Evolutionary conservation across 2,329 filamentous ascomycete genomes (phyloP), one percentile per base, ranked within the genome.

Genomic region (Fusarium lateritium): DNA sequence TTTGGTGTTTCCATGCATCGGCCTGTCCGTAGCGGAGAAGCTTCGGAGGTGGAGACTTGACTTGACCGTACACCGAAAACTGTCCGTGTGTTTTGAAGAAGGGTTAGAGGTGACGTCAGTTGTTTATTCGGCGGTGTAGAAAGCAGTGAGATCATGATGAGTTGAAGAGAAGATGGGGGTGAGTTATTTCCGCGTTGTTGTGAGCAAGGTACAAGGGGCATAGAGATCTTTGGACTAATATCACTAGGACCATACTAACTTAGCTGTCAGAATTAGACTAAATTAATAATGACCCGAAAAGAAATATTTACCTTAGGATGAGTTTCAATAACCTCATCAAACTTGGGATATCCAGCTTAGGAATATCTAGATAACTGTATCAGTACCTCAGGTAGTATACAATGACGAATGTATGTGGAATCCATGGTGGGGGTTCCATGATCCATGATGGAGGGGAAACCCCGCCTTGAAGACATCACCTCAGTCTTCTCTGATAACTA

Each of bases 401-500:
- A 42, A n/a, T 14, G 50, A 38, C n/a, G 42, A 31, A 22, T 22
- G 22, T 31, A 49, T 28, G 43, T 44, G 42, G 44, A 46, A 38
- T 45, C 21, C 15, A 43, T 15, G 31, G 61, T 64, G 61, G 61
- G 52, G 60, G 38, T 42, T 63, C 43, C 33, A 63, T 47, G 42
- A 49, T 62, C 43, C 33, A 63, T 47, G 42, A 49, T 62, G 47
- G 59, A 49, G 44, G 60, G 60, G 26, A 50, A 63, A 36, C 59
- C 61, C 61, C 61, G 50, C 58, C 51, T 64, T 3, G n/a, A 57
- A 58, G 38, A 45, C 38, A 58, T 60, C 45, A 14, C 54, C 22
- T 56, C 33, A 52, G 39, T 57, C 28, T 31, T 56, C 58, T 63
- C 42, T 54, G 13, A 57, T 33, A 63, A 63, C 60, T 63, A 43